Evolutionary conservation across 2,329 filamentous ascomycete genomes (phyloP), one percentile per base, ranked within the genome.

Genomic region (Penicillium sp.): DNA sequence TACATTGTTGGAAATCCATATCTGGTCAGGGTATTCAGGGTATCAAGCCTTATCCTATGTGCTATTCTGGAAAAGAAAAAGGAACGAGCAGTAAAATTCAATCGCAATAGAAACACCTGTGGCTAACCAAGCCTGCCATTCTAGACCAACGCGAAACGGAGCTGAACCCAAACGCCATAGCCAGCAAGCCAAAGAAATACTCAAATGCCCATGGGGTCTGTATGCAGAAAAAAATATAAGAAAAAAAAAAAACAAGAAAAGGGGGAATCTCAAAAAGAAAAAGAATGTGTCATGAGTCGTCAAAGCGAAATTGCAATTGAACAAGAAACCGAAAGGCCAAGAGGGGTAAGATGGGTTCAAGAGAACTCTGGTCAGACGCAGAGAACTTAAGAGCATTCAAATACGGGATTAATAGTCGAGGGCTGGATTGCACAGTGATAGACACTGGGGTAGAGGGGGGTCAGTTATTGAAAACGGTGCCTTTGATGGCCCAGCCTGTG

Each of bases 11-110:
- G 53, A 55, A 53, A 57, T 55, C 57, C 50, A 58, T 59, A 63
- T 64, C 53, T 50, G 63, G 58, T 63, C 56, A 61, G 63, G 61
- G 63, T 65, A 65, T 65, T 63, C 56, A 61, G 63, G 61, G 63
- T 65, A 65, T 65, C 63, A 61, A 60, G 50, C 47, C 47, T 60
- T 50, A 46, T 63, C 57, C 57, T 58, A 51, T 36, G 45, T 55
- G 56, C 40, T 53, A 46, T 48, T 36, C 25, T 17, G 33, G 26
- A 49, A 38, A 31, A 30, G 14, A 16, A 33, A 35, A 41, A 33
- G 52, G 25, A 37, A 54, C 4, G n/a, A 55, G 37, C 35, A 42
- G 5, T 43, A 44, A 44, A 42, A 25, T 31, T 40, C 44, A 56
- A 40, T 9, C 28, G 26, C 46, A 52, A 37, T 54, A 45, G 47